Evolutionary conservation across 2,329 filamentous ascomycete species (phyloP).

Genomic region (Fusarium tricinctum): DNA sequence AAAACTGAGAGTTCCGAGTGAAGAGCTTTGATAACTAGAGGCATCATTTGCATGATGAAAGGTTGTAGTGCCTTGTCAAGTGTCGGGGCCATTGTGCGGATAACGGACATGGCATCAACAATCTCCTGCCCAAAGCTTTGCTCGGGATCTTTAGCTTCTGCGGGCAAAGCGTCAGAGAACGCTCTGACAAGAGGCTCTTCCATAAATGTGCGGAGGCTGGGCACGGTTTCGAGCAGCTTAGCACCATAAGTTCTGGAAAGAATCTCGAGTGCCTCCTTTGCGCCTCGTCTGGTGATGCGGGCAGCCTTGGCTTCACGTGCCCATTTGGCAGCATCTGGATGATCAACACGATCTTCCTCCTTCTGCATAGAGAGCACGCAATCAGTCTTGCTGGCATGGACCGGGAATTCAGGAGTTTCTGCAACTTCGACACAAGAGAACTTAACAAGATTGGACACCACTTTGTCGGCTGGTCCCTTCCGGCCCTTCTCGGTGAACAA

Average conservation of each 20-base stretch:
- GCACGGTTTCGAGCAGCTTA: conserved; percentile 83
- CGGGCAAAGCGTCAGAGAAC: conserved; percentile 79
- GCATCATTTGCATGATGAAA: conserved; percentile 87
- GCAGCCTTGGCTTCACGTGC: conserved; percentile 91
- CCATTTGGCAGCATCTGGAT: conserved; percentile 90
- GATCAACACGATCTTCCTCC: conserved; percentile 95
- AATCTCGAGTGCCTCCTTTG: conserved; percentile 93
- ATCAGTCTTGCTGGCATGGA: conserved; percentile 82
- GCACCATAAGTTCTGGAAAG: conserved; percentile 84
- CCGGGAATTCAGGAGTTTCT: conserved; percentile 94
- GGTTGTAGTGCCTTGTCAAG: conserved; percentile 80
- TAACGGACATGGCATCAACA: conserved; percentile 91
- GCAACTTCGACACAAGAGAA: conserved; percentile 98
- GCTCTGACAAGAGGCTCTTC: conserved; percentile 82
- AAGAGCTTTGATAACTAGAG: conserved; percentile 87
- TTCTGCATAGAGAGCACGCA: conserved; percentile 95
- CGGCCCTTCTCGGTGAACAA: conserved; percentile 86
- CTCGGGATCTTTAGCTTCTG: conserved; percentile 79
- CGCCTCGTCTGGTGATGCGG: conserved; percentile 89
- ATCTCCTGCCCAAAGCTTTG: conserved; percentile 88
- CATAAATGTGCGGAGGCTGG: conserved; percentile 84
- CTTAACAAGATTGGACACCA: conserved; percentile 94
- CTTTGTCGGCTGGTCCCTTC: conserved; percentile 90
- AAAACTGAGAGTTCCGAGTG: conserved; percentile 92
- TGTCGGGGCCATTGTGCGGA: conserved; percentile 94